A percentile compares a stretch with the other conserved stretches of the same genome.
Conservation (phyloP, 2,329 filamentous ascomycete species). For the Colletotrichum eleusines region DNA sequence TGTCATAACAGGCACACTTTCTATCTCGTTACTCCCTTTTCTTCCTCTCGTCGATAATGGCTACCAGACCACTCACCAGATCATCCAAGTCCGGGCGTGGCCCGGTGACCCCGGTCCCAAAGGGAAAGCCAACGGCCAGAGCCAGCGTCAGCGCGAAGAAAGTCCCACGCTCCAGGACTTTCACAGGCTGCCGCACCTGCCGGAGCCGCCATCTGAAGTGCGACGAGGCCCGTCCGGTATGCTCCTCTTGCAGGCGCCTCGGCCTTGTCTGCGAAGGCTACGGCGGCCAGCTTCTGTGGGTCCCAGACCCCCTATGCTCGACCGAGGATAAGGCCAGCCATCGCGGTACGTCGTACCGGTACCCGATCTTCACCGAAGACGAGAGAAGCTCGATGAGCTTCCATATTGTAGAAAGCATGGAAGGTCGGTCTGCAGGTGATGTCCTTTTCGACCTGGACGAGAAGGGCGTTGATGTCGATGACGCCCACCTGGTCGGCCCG, state of each 20-base stretch:
- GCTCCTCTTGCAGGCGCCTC: slow-evolving; percentile 52
- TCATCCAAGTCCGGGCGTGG: not conserved
- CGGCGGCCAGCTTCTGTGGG: slow-evolving; percentile 51
- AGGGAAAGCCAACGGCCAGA: slow-evolving; percentile 1
- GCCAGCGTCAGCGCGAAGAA: slow-evolving; percentile 7
- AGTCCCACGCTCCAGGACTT: slow-evolving; percentile 44
- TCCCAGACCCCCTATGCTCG: slow-evolving; percentile 45
- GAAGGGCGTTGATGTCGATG: slow-evolving; percentile 8
- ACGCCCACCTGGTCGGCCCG: slow-evolving; percentile 32
- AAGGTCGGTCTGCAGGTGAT: slow-evolving; percentile 43
- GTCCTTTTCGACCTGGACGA: slow-evolving; percentile 46
- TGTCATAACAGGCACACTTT: not conserved
- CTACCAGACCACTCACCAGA: not conserved
- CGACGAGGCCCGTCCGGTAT: slow-evolving; percentile 56
- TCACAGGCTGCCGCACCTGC: slow-evolving; percentile 52
- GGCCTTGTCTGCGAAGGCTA: slow-evolving; percentile 56
- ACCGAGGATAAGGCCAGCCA: slow-evolving; percentile 17
- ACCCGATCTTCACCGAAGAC: slow-evolving; percentile 57
- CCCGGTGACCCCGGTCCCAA: not conserved
- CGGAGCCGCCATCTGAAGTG: slow-evolving; percentile 58
- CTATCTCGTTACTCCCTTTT: too few species aligned
- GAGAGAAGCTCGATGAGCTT: slow-evolving; percentile 51
- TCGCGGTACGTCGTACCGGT: slow-evolving; percentile 51
- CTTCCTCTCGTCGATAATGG: slow-evolving; percentile 5
- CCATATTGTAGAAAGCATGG: slow-evolving; percentile 50